Evolutionary conservation across 2,329 filamentous ascomycete genomes (phyloP).

Genomic region (Cladobotryum mycophilum): DNA sequence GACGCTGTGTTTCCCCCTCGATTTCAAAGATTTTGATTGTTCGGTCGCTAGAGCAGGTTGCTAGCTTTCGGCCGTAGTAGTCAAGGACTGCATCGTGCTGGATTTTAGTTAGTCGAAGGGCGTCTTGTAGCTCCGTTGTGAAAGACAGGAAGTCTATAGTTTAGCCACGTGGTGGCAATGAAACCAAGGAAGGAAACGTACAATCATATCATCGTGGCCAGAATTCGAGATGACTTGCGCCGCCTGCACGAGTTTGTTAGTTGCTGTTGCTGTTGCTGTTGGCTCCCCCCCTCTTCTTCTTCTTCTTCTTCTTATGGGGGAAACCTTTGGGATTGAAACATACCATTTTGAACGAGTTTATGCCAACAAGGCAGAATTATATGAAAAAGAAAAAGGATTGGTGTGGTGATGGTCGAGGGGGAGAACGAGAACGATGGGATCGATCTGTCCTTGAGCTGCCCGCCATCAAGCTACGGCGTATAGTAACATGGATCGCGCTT

Average conservation of each 20-base stretch:
- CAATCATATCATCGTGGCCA: slow-evolving; percentile 97
- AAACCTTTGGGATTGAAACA: neutral
- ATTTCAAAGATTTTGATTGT: slow-evolving; percentile 99
- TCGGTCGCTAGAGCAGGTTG: slow-evolving; percentile 95
- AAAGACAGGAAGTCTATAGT: neutral
- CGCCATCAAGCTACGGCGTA: neutral
- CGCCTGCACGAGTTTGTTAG: slow-evolving; percentile 30
- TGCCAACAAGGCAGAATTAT: neutral
- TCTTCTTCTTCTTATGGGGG: too few relatives aligned
- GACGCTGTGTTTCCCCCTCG: slow-evolving; percentile 81
- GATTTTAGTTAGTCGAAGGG: slow-evolving; percentile 8
- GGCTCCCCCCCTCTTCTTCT: too few relatives aligned
- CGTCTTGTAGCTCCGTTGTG: slow-evolving; percentile 15
- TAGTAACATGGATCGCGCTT: neutral
- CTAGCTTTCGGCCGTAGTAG: slow-evolving; percentile 93
- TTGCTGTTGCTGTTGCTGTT: slow-evolving; percentile 8
- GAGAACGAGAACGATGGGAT: neutral
- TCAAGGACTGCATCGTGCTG: slow-evolving; percentile 97
- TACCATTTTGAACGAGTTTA: slow-evolving; percentile 13
- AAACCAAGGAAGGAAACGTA: slow-evolving; percentile 46
- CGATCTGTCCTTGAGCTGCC: neutral
- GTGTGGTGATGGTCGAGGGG: neutral
- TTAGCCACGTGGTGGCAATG: neutral
- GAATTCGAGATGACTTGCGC: slow-evolving; percentile 41
- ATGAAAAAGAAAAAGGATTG: neutral